Evolutionary conservation across 1,284 basidiomycete genomes (phyloP).

Genomic region (Tremellales sp.): DNA sequence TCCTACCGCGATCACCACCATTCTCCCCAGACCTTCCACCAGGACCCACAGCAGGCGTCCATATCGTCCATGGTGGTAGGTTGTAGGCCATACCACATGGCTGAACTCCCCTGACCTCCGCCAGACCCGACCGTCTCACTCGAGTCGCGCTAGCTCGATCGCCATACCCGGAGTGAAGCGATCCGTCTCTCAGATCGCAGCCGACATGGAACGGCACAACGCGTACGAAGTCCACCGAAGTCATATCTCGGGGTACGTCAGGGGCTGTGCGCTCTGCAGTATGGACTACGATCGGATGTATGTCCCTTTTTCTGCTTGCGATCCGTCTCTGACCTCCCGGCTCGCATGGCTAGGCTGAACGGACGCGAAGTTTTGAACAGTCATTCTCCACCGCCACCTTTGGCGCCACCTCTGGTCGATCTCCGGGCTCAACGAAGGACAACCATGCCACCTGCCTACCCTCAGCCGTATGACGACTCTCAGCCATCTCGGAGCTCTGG

Average conservation of each 20-base stretch:
- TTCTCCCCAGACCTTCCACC: no score
- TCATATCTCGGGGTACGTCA: background rate
- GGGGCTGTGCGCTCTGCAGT: conserved; percentile 3
- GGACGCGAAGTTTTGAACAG: no score
- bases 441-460: conserved; percentile 6
- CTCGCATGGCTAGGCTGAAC: background rate
- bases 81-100: no score
- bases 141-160: background rate
- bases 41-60: no score
- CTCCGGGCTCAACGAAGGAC: background rate
- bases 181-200: conserved; percentile 2
- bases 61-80: no score
- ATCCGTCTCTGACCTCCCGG: background rate
- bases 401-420: no score
- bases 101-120: background rate
- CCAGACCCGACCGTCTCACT: background rate
- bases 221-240: background rate
- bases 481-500: background rate
- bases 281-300: conserved; percentile 9
- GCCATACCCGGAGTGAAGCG: conserved; percentile 2
- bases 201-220: conserved; percentile 1
- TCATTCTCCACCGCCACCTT: background rate
- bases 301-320: background rate
- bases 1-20: no score
- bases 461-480: background rate